Conservation (phyloP, 1,139 yeast species). For the Suhomyces bokatorum region DNA sequence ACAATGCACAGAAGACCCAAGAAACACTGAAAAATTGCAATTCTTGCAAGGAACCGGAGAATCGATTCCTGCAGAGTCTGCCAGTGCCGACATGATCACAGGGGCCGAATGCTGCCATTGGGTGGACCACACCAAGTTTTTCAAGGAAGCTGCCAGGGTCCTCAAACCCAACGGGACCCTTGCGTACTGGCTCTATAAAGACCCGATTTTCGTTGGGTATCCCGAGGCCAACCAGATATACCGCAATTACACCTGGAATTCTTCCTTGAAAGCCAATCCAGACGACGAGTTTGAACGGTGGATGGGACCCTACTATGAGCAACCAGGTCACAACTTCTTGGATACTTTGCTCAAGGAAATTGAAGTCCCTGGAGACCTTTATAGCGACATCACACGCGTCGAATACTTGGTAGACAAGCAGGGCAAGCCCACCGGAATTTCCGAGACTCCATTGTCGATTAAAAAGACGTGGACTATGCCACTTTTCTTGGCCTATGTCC, state of each 20-base stretch:
- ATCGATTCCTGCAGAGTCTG: slow-evolving; percentile 15
- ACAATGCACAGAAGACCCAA: slow-evolving; percentile 33
- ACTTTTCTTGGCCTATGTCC: slow-evolving; percentile 12
- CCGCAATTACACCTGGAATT: slow-evolving; percentile 22
- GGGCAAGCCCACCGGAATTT: slow-evolving; percentile 18
- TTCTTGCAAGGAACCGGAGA: slow-evolving; percentile 39
- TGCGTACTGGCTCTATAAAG: slow-evolving; percentile 48
- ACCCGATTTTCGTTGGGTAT: slow-evolving; percentile 37
- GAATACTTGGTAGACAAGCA: slow-evolving; percentile 26
- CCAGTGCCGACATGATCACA: slow-evolving; percentile 36
- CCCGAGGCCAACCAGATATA: slow-evolving; percentile 29
- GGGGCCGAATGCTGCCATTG: slow-evolving; percentile 51
- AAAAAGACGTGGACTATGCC: slow-evolving; percentile 26
- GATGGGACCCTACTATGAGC: slow-evolving; percentile 47
- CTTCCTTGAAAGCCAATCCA: slow-evolving; percentile 21
- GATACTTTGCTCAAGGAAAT: slow-evolving; percentile 27
- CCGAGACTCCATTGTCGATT: slow-evolving; percentile 22
- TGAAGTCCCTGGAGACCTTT: slow-evolving; percentile 32
- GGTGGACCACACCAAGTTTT: slow-evolving; percentile 40
- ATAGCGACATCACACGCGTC: slow-evolving; percentile 27
- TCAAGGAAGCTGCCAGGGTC: slow-evolving; percentile 29
- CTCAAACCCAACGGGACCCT: slow-evolving; percentile 39
- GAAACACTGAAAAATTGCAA: slow-evolving; percentile 16
- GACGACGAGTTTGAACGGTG: slow-evolving; percentile 41
- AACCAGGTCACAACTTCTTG: slow-evolving; percentile 43